phyloP scores from a whole-genome alignment of 2,329 filamentous ascomycete genomes.

The Cercospora brassicicola region DNA sequence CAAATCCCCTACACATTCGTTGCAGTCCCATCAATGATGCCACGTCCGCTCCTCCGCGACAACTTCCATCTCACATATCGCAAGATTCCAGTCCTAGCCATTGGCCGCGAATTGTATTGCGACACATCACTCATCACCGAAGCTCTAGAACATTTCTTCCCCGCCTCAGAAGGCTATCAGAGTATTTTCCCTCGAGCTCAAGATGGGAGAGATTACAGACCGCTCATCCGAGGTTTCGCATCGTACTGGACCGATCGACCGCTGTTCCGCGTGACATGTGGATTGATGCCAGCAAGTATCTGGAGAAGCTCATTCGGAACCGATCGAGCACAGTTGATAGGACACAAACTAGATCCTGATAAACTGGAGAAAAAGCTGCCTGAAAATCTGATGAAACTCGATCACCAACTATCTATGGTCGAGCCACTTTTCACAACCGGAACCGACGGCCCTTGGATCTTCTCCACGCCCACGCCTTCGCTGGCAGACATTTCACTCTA shows the following conservation, averaged over 20 bases:
- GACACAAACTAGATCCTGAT: conserved; percentile 41
- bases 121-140: conserved; percentile 40
- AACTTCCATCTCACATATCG: conserved; percentile 44
- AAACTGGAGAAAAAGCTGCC: conserved; percentile 45
- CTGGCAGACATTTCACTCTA: conserved; percentile 43
- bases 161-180: conserved; percentile 36
- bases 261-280: conserved; percentile 44
- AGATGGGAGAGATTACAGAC: conserved; percentile 40
- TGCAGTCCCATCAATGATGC: conserved; percentile 42
- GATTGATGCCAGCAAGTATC: conserved; percentile 44
- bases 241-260: conserved; percentile 46
- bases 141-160: conserved; percentile 37
- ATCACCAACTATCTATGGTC: conserved; percentile 42
- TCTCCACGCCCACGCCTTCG: conserved; percentile 39
- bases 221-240: conserved; percentile 43
- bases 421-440: conserved; percentile 38
- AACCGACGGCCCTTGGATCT: conserved; percentile 38
- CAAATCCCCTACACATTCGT: conserved; percentile 43
- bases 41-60: conserved; percentile 40
- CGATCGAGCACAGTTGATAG: conserved; percentile 44
- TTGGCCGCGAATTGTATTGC: conserved; percentile 39
- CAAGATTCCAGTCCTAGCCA: conserved; percentile 40
- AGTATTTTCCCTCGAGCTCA: conserved; percentile 40
- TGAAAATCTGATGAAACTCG: conserved; percentile 41
- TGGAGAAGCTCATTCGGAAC: conserved; percentile 44